phyloP scores from a whole-genome alignment of 2,329 filamentous ascomycete species.

The Aschersonia sp. region DNA sequence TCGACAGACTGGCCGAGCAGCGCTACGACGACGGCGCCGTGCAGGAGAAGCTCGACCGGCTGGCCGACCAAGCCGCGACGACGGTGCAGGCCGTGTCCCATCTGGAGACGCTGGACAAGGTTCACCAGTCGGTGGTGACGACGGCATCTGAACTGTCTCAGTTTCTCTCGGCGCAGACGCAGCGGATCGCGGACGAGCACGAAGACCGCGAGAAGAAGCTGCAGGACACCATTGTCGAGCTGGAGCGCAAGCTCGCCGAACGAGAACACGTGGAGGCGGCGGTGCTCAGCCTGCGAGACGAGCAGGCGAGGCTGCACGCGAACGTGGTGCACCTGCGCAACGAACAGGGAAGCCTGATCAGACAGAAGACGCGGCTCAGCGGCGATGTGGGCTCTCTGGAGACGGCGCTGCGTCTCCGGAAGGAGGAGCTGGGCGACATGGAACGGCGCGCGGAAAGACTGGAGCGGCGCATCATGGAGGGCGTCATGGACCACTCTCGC shows the following conservation, averaged over 20 bases:
- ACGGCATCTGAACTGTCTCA: slow-evolving; percentile 74
- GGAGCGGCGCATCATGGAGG: slow-evolving; percentile 85
- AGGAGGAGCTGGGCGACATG: slow-evolving; percentile 85
- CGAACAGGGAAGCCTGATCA: slow-evolving; percentile 61
- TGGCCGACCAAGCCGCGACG: slow-evolving; percentile 49
- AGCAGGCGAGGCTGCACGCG: slow-evolving; percentile 37
- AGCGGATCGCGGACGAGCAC: slow-evolving; percentile 60
- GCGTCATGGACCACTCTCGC: slow-evolving; percentile 90
- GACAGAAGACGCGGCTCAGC: slow-evolving; percentile 65
- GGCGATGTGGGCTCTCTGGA: slow-evolving; percentile 85
- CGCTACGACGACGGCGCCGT: slow-evolving; percentile 38
- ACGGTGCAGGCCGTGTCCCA: slow-evolving; percentile 58
- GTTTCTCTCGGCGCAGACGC: slow-evolving; percentile 65
- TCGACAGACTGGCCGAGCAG: slow-evolving; percentile 19
- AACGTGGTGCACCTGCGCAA: slow-evolving; percentile 43
- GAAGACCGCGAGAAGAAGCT: slow-evolving; percentile 67
- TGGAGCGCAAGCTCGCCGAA: slow-evolving; percentile 60
- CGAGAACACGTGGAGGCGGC: slow-evolving; percentile 46
- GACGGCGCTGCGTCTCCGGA: slow-evolving; percentile 74
- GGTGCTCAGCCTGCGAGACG: slow-evolving; percentile 33
- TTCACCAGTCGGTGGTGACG: slow-evolving; percentile 73
- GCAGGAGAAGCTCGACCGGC: slow-evolving; percentile 24
- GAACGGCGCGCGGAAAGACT: slow-evolving; percentile 76
- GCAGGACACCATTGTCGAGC: slow-evolving; percentile 63
- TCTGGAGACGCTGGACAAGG: slow-evolving; percentile 72